Conservation (phyloP, 148 eudicot species). For the Chenopodium album region DNA sequence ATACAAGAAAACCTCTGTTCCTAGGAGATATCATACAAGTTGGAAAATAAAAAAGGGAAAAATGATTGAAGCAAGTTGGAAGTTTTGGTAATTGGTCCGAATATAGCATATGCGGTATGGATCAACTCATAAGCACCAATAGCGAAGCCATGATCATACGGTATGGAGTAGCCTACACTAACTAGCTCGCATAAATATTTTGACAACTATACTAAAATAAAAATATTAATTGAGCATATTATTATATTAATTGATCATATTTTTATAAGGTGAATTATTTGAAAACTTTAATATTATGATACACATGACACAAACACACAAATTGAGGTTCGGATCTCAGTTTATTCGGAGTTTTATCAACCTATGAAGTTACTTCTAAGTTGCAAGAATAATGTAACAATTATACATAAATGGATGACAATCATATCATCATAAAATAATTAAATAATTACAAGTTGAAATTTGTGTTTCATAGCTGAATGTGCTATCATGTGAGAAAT, state of each 20-base stretch:
- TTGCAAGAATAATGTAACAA: no score
- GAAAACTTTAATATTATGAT: background rate
- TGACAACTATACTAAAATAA: background rate
- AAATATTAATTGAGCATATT: no score
- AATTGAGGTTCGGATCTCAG: slow-evolving; percentile 19
- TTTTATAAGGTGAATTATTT: background rate
- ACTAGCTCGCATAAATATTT: background rate
- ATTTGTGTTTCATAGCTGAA: background rate
- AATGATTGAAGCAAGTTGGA: slow-evolving; percentile 17
- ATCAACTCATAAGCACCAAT: slow-evolving; percentile 5
- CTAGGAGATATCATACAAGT: background rate
- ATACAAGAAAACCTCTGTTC: background rate
- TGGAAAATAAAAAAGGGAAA: background rate
- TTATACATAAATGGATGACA: no score
- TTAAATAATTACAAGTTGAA: background rate
- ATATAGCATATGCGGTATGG: slow-evolving; percentile 24
- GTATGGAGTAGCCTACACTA: slow-evolving; percentile 9
- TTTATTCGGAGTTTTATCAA: slow-evolving; percentile 3
- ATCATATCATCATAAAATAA: no score
- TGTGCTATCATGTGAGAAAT: slow-evolving; percentile 13
- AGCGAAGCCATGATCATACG: slow-evolving; percentile 4
- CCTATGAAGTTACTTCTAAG: no score
- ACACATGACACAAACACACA: slow-evolving; percentile 22
- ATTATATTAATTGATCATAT: background rate
- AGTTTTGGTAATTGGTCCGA: slow-evolving; percentile 18